Evolutionary conservation across 2,329 filamentous ascomycete genomes (phyloP), one percentile per base, ranked within the genome.

Genomic region (Rachicladosporium sp.): DNA sequence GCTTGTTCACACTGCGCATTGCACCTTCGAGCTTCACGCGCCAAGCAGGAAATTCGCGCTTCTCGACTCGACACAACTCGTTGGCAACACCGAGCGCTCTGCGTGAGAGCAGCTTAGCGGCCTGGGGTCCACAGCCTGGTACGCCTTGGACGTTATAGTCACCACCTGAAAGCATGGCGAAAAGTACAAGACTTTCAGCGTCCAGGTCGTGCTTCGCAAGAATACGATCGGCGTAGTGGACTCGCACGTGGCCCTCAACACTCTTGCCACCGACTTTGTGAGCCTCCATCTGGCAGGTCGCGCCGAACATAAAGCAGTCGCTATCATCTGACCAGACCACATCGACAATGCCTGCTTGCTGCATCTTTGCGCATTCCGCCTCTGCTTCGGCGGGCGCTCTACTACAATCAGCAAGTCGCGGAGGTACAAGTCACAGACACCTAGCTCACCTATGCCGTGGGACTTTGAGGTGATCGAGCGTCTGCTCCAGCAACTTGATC

Each of bases 301-400:
- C 65, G 3, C 68, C 66, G 37, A 70, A 70, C 63, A 71, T 65
- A 10, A 71, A 54, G 0, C 54, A 51, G 33, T 71, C 67, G 1
- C 60, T 58, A 39, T 71, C 67, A 31, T 70, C 63, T 0, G 62
- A 63, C 62, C 63, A 70, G 1, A 70, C 65, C 5, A 66, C 67
- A 44, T 71, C 68, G 0, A 71, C 65, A 8, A 70, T 42, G 0
- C 62, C 64, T 1, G 61, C 43, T 12, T 52, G 43, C 38, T 70
- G 63, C 6, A 71, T 48, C n/a, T 52, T 51, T 1, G 62, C 66
- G 41, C 69, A 70, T 46, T 71, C 67, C 0, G 52, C 52, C 36
- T 68, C 67, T 1, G 66, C 65, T 46, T 71, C 67, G 2, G 61
- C 66, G 1, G 64, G 66, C 1, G 67, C 68, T 31, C 23, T 27